Base-by-base conservation (phyloP, 2,329 filamentous ascomycete genomes). In the Arthrobotrys sphaeroides region DNA sequence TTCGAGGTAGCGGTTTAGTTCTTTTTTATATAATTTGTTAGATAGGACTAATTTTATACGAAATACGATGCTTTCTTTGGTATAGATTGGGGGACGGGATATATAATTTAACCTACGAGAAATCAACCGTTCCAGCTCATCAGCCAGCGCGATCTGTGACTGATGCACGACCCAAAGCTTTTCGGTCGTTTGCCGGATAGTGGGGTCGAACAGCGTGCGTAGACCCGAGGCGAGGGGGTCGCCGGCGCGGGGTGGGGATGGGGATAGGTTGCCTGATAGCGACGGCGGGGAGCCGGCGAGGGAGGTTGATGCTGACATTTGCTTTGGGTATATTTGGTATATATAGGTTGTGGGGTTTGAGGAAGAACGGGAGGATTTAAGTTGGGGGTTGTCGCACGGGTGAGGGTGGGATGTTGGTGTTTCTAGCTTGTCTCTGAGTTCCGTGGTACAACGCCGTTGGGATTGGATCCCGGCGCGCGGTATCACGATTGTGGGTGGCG, bases 171-270 rank as follows among this genome's bases (percentile, higher is more conserved):
- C 67, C 33, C 76, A 65, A 24, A 80, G 65, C 55, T 79, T 80
- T 38, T 80, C 78, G 12, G 79, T 80, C 22, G 79, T 80, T 36
- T 78, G 78, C 28, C 77, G 77, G 33, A 80, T 78, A 1, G 78
- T 79, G 28, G 79, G 79, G 55, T 79, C 78, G 10, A 80, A 75
- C 2, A 80, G 66, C 5, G 77, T 75, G 70, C 79, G 77, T 24
- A 80, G 72, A 9, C 79, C 78, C 5, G 68, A 61, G 5, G 78
- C 74, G 16, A 80, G 77, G 2, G 79, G 79, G 43, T 80, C 79
- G 28, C 31, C 28, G 6, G 31, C 51, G 16, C 53, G 77, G 33
- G 28, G 77, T 45, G 67, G 65, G 13, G 75, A 64, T 1, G 43
- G 78, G 31, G 60, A 77, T 40, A 73, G 24, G 38, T 68, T 38